Base-by-base conservation (phyloP, 2,329 filamentous ascomycete species). In the Xylariaceae sp. region DNA sequence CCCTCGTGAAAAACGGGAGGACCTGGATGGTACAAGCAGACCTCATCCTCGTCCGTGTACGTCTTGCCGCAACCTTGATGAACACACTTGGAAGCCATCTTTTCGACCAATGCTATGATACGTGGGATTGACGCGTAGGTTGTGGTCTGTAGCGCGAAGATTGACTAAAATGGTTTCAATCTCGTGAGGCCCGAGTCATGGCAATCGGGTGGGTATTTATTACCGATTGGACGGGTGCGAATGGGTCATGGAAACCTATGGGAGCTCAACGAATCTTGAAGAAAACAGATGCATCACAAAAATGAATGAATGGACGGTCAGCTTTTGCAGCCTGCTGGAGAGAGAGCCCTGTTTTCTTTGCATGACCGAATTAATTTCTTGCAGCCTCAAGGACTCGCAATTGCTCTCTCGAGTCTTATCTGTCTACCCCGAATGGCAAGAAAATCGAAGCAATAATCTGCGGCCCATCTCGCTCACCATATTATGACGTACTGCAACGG, bases 1-100 rank as follows among this genome's bases (percentile, higher is more conserved):
- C 94, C 94, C 78, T 99, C 94, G 74, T 97, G 94, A 75, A 99
- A 99, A 73, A 94, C 82, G 51, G 94, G 94, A 65, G 92, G 90
- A 58, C 92, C 92, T 49, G 93, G 91, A 77, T 99, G 94, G 78
- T 97, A 97, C 68, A 85, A 78, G 77, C 94, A 99, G 67, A 87
- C 82, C 74, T 96, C 93, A 48, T 90, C 85, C 8, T 87, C 77
- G 74, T 97, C 88, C 53, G 87, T 86, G 75, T 91, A 97, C 65
- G 80, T 76, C 81, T 97, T 97, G 70, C 89, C 91, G 76, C 94
- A 99, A 74, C 92, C 92, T 76, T 96, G 92, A 79, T 97, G 94
- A 60, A 97, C 91, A 75, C 94, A 99, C 79, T 96, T 97, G 70
- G 87, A 83, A 59, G 87, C 80, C 87, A 90, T 90, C 39, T 51